Percentiles rank a stretch among this genome's conserved stretches.
Evolutionary conservation across 345 rosid genomes (phyloP).

Genomic region (Lumnitzera littorea): DNA sequence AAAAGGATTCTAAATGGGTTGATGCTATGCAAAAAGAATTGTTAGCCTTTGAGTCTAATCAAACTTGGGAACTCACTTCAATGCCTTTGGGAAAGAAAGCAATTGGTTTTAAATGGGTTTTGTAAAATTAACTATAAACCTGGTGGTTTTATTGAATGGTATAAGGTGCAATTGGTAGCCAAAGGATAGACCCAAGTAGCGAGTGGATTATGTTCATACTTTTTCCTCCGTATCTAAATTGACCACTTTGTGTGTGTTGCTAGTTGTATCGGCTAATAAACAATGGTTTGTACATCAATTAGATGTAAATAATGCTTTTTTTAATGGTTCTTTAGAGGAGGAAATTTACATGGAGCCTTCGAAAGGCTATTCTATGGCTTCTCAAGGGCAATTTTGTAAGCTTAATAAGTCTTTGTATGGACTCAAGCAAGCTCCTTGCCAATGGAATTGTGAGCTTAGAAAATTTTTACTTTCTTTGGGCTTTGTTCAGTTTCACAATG

Average conservation of each 20-base stretch:
- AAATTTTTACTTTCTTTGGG: no score
- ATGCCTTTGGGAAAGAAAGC: not conserved
- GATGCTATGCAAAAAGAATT: no score
- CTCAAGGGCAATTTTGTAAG: no score
- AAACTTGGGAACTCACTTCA: not conserved
- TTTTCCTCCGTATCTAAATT: not conserved
- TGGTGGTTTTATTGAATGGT: not conserved
- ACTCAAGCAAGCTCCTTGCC: no score
- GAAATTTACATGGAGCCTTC: no score
- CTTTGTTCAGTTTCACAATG: no score
- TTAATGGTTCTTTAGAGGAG: no score
- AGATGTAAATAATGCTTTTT: not conserved
- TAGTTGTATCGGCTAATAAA: not conserved
- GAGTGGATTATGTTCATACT: not conserved
- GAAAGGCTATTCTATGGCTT: no score
- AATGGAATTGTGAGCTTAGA: no score
- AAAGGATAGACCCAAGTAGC: not conserved
- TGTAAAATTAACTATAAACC: not conserved
- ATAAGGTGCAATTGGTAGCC: not conserved
- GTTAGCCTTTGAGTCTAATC: not conserved
- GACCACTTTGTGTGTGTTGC: not conserved
- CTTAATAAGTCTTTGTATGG: no score
- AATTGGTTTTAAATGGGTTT: not conserved
- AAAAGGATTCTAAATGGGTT: no score
- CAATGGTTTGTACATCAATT: not conserved